Conservation (phyloP, 2,329 filamentous ascomycete genomes). For the Microdochium nivale region DNA sequence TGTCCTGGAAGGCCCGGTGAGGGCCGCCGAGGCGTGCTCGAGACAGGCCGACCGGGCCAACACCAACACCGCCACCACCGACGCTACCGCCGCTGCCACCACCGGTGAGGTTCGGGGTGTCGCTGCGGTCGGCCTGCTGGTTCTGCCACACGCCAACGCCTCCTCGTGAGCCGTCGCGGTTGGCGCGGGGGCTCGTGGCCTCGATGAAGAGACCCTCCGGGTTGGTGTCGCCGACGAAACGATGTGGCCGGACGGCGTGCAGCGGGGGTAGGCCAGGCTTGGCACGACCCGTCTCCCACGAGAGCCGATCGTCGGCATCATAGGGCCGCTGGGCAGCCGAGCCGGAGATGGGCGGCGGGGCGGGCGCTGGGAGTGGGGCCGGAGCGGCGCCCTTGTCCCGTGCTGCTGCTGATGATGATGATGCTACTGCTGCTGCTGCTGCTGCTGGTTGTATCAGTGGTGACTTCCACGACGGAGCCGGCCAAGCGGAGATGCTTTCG, state of each 20-base stretch:
- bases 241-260: constrained; percentile 15
- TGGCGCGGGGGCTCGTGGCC: constrained; percentile 32
- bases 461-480: too few relatives aligned
- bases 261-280: background rate
- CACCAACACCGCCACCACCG: too few relatives aligned
- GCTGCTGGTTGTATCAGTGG: background rate
- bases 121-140: constrained; percentile 22
- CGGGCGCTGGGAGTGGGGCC: too few relatives aligned
- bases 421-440: background rate
- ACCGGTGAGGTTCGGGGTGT: constrained; percentile 29
- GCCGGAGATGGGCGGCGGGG: background rate
- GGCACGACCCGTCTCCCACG: background rate
- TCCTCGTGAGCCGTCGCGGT: constrained; percentile 32
- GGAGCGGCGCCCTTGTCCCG: background rate
- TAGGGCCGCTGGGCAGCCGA: background rate
- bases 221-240: constrained; percentile 51
- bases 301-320: background rate
- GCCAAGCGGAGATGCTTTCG: too few relatives aligned
- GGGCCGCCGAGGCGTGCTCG: background rate
- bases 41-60: background rate
- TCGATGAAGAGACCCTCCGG: constrained; percentile 53
- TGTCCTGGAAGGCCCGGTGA: constrained; percentile 13
- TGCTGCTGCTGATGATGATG: background rate
- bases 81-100: background rate
- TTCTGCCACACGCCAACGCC: constrained; percentile 49